Evolutionary conservation across 2,329 filamentous ascomycete species (phyloP).

Genomic region (Dactylellina haptotyla): DNA sequence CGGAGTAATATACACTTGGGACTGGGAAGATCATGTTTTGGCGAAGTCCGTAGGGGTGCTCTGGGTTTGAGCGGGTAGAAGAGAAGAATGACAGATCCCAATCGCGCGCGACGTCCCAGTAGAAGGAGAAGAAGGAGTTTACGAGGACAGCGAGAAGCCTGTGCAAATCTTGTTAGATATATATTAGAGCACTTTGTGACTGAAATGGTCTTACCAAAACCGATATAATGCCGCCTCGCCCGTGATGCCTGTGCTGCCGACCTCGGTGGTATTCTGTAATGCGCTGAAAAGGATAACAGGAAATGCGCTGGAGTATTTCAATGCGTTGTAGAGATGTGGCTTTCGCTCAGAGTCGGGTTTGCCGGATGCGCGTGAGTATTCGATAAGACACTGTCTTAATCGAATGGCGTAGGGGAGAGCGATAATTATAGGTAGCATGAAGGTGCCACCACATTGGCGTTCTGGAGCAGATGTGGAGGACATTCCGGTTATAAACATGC

Average conservation of each 20-base stretch:
- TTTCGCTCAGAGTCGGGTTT: conserved; percentile 62
- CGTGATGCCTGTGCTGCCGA: conserved; percentile 66
- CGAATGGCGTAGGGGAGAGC: conserved; percentile 85
- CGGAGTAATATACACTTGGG: conserved; percentile 80
- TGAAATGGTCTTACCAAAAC: conserved; percentile 59
- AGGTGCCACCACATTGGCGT: conserved; percentile 79
- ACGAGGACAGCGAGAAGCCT: conserved; percentile 77
- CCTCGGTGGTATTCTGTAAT: conserved; percentile 73
- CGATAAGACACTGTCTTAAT: conserved; percentile 88
- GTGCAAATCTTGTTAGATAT: conserved; percentile 45
- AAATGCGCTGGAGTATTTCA: conserved; percentile 94
- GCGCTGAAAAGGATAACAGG: conserved; percentile 86
- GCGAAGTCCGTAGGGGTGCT: conserved; percentile 81
- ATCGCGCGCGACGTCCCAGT: conserved; percentile 96
- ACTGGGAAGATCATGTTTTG: conserved; percentile 77
- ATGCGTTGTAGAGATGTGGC: conserved; percentile 89
- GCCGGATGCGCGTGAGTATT: conserved; percentile 76
- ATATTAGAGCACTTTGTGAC: background rate
- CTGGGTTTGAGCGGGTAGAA: conserved; percentile 62
- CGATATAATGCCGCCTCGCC: conserved; percentile 56
- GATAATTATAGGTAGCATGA: conserved; percentile 85
- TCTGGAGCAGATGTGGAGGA: conserved; percentile 81
- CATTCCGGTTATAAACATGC: conserved; percentile 84
- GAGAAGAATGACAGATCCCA: conserved; percentile 92
- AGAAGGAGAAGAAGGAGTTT: conserved; percentile 96